These are phyloP conservation scores for Boletus bicolor DNA, from an alignment of 768 basidiomycete species.

Conservation along the genomic window DNA sequence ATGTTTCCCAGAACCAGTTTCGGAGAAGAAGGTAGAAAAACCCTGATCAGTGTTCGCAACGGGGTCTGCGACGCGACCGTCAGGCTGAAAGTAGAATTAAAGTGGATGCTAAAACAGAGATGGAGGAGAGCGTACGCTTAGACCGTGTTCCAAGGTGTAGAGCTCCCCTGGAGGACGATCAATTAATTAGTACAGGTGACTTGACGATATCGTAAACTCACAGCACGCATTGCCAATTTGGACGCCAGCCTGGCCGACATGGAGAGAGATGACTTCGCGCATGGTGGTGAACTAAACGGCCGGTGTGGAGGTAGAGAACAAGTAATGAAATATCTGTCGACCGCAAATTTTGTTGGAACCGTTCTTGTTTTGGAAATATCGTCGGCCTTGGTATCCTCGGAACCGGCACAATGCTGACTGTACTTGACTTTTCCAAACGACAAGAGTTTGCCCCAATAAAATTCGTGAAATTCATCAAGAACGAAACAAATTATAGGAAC, in stretches of 20 bases:
- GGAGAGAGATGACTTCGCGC: slow-evolving; percentile 95
- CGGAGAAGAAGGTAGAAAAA: slow-evolving; percentile 98
- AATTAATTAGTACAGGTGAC: slow-evolving; percentile 9
- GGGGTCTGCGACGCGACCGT: slow-evolving; percentile 80
- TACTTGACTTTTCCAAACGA: not conserved
- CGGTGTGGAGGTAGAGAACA: slow-evolving; percentile 15
- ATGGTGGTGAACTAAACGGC: slow-evolving; percentile 37
- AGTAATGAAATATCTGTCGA: not conserved
- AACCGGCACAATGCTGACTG: not conserved
- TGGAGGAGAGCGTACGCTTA: slow-evolving; percentile 62
- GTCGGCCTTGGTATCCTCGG: slow-evolving; percentile 1
- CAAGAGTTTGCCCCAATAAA: slow-evolving; percentile 16
- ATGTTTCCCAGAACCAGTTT: slow-evolving; percentile 89
- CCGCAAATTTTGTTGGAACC: slow-evolving; percentile 20
- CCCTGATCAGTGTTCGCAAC: slow-evolving; percentile 61
- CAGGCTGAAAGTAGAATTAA: slow-evolving; percentile 55
- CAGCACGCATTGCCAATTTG: slow-evolving; percentile 97
- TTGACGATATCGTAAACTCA: slow-evolving; percentile 39
- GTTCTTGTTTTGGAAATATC: slow-evolving; percentile 28
- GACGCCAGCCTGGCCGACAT: slow-evolving; percentile 96
- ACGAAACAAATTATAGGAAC: slow-evolving; percentile 27
- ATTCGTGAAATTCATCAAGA: slow-evolving; percentile 37
- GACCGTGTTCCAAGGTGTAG: slow-evolving; percentile 96
- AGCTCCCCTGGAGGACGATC: slow-evolving; percentile 71
- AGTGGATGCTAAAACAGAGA: slow-evolving; percentile 8